Evolutionary conservation across 1,139 yeast genomes (phyloP).

Genomic region (Lodderomyces metapsilosis): DNA sequence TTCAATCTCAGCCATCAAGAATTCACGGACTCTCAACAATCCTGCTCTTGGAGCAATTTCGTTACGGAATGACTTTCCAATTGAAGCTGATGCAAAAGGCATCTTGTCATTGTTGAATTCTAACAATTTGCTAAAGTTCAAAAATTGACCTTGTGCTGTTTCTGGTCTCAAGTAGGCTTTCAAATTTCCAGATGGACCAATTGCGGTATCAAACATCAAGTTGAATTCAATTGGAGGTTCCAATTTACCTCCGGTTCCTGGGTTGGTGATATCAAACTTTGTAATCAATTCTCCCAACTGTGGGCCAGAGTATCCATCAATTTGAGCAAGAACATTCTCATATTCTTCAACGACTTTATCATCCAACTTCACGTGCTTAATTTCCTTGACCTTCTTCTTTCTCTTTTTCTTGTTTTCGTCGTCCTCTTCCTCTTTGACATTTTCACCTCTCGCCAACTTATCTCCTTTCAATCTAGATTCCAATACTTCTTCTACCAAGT

Average conservation of each 20-base stretch:
- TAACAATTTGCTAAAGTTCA: slow-evolving; percentile 88
- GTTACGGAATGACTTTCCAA: slow-evolving; percentile 98
- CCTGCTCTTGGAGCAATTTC: slow-evolving; percentile 99
- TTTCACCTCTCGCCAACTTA: slow-evolving; percentile 87
- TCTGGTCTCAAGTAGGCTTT: slow-evolving; percentile 97
- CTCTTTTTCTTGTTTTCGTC: slow-evolving; percentile 80
- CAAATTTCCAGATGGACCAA: slow-evolving; percentile 96
- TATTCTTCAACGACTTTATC: slow-evolving; percentile 78
- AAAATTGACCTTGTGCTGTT: slow-evolving; percentile 99
- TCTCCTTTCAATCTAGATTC: slow-evolving; percentile 96
- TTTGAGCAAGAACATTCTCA: slow-evolving; percentile 83
- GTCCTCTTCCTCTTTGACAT: slow-evolving; percentile 54
- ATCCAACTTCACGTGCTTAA: slow-evolving; percentile 81
- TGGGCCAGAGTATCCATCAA: slow-evolving; percentile 93
- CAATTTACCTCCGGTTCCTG: slow-evolving; percentile 80
- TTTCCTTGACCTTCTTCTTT: slow-evolving; percentile 97
- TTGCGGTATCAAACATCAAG: slow-evolving; percentile 98
- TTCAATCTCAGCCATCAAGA: slow-evolving; percentile 98
- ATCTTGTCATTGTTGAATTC: slow-evolving; percentile 94
- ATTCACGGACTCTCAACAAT: slow-evolving; percentile 94
- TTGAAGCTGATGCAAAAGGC: slow-evolving; percentile 99
- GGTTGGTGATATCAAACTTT: slow-evolving; percentile 83
- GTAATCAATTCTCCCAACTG: slow-evolving; percentile 85
- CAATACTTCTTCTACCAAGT: slow-evolving; percentile 93
- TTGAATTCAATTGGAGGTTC: slow-evolving; percentile 94